Percentiles rank a stretch among this genome's conserved stretches.
These are phyloP conservation scores for Xylariomycetidae sp. DNA, from an alignment of 2,329 filamentous ascomycete genomes.

Conservation along the genomic window DNA sequence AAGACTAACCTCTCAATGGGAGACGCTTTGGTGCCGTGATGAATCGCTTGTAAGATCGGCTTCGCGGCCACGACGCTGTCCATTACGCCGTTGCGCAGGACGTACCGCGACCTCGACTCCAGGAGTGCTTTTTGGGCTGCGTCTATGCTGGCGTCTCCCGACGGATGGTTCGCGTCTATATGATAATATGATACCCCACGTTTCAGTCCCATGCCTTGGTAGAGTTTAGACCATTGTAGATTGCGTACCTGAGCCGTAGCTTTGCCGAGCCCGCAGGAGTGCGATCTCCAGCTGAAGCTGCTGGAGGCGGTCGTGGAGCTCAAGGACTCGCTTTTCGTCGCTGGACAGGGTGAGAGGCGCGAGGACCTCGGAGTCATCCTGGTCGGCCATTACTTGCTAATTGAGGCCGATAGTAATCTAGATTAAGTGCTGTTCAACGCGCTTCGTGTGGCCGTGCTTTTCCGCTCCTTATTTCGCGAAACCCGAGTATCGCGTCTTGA, in stretches of 20 bases:
- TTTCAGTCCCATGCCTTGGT: too few species aligned
- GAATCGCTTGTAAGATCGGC: conserved; percentile 73
- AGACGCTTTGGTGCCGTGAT: conserved; percentile 59
- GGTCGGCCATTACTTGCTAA: conserved; percentile 21
- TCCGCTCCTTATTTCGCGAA: too few species aligned
- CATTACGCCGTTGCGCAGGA: conserved; percentile 64
- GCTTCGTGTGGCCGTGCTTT: too few species aligned
- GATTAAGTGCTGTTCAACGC: too few species aligned
- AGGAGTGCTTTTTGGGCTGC: conserved; percentile 62
- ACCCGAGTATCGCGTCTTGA: too few species aligned
- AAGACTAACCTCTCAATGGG: conserved; percentile 61
- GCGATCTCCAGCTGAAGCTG: conserved; percentile 69
- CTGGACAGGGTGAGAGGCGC: conserved; percentile 54
- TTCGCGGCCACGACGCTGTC: conserved; percentile 67
- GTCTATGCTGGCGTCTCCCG: conserved; percentile 33
- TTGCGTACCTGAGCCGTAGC: conserved; percentile 30
- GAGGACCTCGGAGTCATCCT: conserved; percentile 22
- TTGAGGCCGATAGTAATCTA: too few species aligned
- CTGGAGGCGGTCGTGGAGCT: conserved; percentile 67
- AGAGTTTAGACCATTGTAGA: too few species aligned
- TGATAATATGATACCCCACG: too few species aligned
- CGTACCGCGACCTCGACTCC: conserved; percentile 65
- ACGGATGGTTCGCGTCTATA: too few species aligned
- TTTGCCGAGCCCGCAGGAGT: conserved; percentile 52
- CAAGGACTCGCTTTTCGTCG: conserved; percentile 61